Evolutionary conservation across 495 filamentous ascomycete species (phyloP).

Genomic region (Daldinia loculata): DNA sequence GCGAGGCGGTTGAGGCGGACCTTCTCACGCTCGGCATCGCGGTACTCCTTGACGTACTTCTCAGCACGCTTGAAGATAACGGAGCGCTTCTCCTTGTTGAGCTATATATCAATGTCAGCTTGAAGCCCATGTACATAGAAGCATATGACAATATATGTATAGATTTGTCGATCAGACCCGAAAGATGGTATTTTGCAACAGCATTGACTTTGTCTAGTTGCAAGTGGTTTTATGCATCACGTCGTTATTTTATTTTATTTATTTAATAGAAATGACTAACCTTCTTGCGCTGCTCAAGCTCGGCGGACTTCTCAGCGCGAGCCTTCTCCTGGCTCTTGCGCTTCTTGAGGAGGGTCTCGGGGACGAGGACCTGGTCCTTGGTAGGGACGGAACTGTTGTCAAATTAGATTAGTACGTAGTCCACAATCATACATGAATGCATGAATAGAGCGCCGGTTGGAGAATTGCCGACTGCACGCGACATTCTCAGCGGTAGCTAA

Average conservation of each 20-base stretch:
- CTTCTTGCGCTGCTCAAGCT: slow-evolving; percentile 86
- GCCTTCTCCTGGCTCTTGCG: slow-evolving; percentile 99
- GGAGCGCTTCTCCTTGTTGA: slow-evolving; percentile 94
- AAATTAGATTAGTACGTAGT: slow-evolving; percentile 69
- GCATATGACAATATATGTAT: slow-evolving; percentile 29
- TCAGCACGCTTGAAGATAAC: slow-evolving; percentile 99
- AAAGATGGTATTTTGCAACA: slow-evolving; percentile 99
- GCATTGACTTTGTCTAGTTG: slow-evolving; percentile 97
- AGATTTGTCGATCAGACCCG: slow-evolving; percentile 81
- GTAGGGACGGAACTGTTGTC: slow-evolving; percentile 80
- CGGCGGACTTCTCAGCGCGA: slow-evolving; percentile 82
- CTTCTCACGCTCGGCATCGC: slow-evolving; percentile 97
- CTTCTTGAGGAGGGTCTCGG: slow-evolving; percentile 99
- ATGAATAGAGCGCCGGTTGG: slow-evolving; percentile 80
- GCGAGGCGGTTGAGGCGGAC: slow-evolving; percentile 87
- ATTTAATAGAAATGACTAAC: slow-evolving; percentile 63
- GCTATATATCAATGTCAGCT: slow-evolving; percentile 58
- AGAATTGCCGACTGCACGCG: slow-evolving; percentile 85
- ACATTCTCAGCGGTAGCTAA: slow-evolving; percentile 87
- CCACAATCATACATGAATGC: slow-evolving; percentile 64
- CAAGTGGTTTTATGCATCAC: slow-evolving; percentile 72
- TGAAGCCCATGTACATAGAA: slow-evolving; percentile 38
- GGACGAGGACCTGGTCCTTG: slow-evolving; percentile 90
- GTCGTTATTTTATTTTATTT: slow-evolving; percentile 39
- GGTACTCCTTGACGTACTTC: slow-evolving; percentile 99